Conservation (phyloP, 1,139 yeast species). For the Scheffersomyces titani region DNA sequence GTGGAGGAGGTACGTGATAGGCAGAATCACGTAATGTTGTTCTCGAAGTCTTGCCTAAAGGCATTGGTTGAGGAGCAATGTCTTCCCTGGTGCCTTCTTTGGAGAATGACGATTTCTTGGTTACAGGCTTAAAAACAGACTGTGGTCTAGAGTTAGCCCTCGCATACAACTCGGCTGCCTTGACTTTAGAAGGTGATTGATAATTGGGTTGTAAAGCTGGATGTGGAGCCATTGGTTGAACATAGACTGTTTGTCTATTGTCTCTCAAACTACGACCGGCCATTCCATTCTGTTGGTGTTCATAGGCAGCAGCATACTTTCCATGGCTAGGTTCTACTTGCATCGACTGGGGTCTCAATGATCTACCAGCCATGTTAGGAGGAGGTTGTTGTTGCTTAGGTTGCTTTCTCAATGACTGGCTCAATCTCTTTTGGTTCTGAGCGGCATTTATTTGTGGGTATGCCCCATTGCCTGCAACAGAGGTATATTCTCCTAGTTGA, state of each 20-base stretch:
- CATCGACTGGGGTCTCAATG: slow-evolving; percentile 39
- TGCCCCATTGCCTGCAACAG: slow-evolving; percentile 2
- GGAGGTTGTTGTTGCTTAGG: slow-evolving; percentile 15
- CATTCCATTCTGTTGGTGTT: slow-evolving; percentile 21
- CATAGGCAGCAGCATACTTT: slow-evolving; percentile 8
- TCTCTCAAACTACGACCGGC: slow-evolving; percentile 32
- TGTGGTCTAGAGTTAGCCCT: slow-evolving; percentile 48
- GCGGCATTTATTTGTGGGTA: slow-evolving; percentile 4
- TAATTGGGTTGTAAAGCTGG: slow-evolving; percentile 43
- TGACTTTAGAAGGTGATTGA: slow-evolving; percentile 43
- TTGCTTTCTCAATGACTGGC: slow-evolving; percentile 33
- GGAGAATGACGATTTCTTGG: slow-evolving; percentile 57
- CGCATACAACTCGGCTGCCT: slow-evolving; percentile 52
- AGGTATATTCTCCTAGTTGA: slow-evolving; percentile 24
- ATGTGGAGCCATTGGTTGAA: slow-evolving; percentile 46
- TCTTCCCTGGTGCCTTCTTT: slow-evolving; percentile 26
- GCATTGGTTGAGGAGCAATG: neutral
- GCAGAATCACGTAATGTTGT: slow-evolving; percentile 16
- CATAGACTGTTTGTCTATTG: slow-evolving; percentile 26
- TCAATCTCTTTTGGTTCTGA: slow-evolving; percentile 24
- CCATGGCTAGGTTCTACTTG: slow-evolving; percentile 8
- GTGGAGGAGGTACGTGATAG: neutral
- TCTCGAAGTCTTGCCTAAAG: slow-evolving; percentile 15
- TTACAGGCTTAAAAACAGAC: slow-evolving; percentile 39
- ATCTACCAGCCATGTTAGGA: slow-evolving; percentile 16